These are phyloP conservation scores for Nakazawaea ishiwadae DNA, from an alignment of 805 yeast species.

Conservation along the genomic window DNA sequence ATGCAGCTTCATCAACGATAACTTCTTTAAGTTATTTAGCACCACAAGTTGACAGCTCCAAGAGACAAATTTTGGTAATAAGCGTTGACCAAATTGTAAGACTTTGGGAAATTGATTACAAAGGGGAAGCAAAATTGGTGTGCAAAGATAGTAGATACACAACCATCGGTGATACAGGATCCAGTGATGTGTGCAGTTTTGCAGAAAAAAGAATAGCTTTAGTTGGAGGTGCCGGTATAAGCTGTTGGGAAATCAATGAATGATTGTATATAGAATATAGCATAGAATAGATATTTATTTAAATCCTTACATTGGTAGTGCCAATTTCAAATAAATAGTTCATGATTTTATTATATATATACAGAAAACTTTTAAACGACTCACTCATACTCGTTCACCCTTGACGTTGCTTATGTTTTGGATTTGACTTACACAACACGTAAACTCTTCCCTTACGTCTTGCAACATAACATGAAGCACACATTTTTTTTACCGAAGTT, in stretches of 20 bases:
- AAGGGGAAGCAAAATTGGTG: conserved; percentile 22
- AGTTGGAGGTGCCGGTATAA: conserved; percentile 83
- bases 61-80: conserved; percentile 43
- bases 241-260: conserved; percentile 35
- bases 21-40: conserved; percentile 50
- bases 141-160: conserved; percentile 50
- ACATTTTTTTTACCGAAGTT: conserved; percentile 89
- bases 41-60: conserved; percentile 6
- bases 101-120: conserved; percentile 48
- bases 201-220: conserved; percentile 31
- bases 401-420: conserved; percentile 93
- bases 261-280: not conserved
- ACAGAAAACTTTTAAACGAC: too few relatives aligned
- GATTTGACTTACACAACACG: conserved; percentile 88
- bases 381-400: conserved; percentile 34
- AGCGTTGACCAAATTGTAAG: conserved; percentile 83
- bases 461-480: conserved; percentile 87
- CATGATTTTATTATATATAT: conserved; percentile 5
- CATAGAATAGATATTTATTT: too few relatives aligned
- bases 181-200: conserved; percentile 38
- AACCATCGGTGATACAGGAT: conserved; percentile 89
- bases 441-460: conserved; percentile 94
- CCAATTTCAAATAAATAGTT: not conserved
- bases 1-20: conserved; percentile 85
- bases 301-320: not conserved